Evolutionary conservation across 495 filamentous ascomycete species (phyloP), one percentile per base, ranked within the genome.

Genomic region (Aspergillus carlsbadensis): DNA sequence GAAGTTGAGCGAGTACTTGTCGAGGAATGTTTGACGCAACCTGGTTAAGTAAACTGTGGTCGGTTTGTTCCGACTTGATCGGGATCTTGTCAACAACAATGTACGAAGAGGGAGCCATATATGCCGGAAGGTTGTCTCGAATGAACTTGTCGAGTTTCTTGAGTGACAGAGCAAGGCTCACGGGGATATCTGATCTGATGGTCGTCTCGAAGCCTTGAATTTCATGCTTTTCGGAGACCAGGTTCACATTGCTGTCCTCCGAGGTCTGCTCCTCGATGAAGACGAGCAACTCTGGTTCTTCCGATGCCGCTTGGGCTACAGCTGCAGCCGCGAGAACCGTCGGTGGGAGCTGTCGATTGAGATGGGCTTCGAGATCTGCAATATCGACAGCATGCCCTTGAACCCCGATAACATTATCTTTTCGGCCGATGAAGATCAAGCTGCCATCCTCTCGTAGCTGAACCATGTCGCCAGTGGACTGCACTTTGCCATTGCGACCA

Each of bases 61-160:
- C 66, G 7, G 64, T 44, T 22, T 66, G 52, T 14, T 58, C 69
- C 7, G 34, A 49, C 8, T 51, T 45, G 21, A 46, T 54, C 1
- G 69, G 70, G 14, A 73, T 53, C 39, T 65, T 57, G 21, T 70
- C 63, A 29, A 76, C 34, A 7, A 71, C 59, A 17, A 79, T 45
- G 41, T 75, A 77, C 0, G 61, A 57, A 22, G 65, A 69, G 0
- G 76, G 76, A 4, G 66, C 52, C 75, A 79, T 75, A 52, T 77
- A 73, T 0, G 71, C 67, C 10, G 73, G 72, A 2, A 75, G 56
- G 20, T 64, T 68, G 58, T 75, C 71, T 4, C 54, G 58, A 20
- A 69, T 61, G 29, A 67, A 73, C 31, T 72, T 76, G 59, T 72
- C 61, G 3, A 76, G 60, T 22, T 64, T 65, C 50, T 64, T 70